Evolutionary conservation across 768 basidiomycete species (phyloP).

Genomic region (Amanita pseudoporphyria): DNA sequence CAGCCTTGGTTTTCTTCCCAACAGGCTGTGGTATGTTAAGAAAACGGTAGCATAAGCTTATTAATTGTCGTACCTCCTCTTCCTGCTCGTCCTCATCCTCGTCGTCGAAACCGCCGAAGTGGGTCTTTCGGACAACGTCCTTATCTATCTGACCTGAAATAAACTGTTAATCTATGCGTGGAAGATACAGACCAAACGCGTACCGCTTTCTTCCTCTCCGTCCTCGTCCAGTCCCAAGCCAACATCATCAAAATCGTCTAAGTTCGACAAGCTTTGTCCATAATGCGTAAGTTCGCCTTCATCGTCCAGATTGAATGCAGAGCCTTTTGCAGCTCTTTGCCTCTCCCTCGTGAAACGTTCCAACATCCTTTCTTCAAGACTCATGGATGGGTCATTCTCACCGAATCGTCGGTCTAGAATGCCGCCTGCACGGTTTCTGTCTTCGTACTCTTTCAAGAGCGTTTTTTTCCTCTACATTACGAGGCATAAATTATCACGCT

Average conservation of each 20-base stretch:
- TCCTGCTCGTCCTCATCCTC: constrained; percentile 47
- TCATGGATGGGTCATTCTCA: constrained; percentile 87
- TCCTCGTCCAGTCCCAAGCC: constrained; percentile 52
- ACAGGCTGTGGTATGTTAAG: constrained; percentile 40
- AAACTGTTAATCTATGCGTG: not conserved
- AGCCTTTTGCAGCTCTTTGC: constrained; percentile 67
- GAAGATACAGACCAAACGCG: not conserved
- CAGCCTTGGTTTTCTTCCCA: constrained; percentile 85
- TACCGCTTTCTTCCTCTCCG: constrained; percentile 40
- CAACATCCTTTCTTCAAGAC: constrained; percentile 94
- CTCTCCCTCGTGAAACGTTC: constrained; percentile 92
- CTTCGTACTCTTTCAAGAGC: constrained; percentile 79
- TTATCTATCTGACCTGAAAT: constrained; percentile 55
- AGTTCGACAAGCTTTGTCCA: constrained; percentile 74
- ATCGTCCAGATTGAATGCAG: constrained; percentile 83
- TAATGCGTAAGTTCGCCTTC: constrained; percentile 90
- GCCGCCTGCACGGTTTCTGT: constrained; percentile 75
- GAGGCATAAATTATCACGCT: constrained; percentile 4
- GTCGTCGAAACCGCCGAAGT: constrained; percentile 85
- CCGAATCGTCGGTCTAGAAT: constrained; percentile 93
- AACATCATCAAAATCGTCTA: constrained; percentile 77
- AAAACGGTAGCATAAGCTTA: not conserved
- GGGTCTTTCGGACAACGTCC: constrained; percentile 54
- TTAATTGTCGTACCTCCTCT: constrained; percentile 27
- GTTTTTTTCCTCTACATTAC: constrained; percentile 68